phyloP scores from a whole-genome alignment of 116 monocot species.

The Papilionanthe hybrid region DNA sequence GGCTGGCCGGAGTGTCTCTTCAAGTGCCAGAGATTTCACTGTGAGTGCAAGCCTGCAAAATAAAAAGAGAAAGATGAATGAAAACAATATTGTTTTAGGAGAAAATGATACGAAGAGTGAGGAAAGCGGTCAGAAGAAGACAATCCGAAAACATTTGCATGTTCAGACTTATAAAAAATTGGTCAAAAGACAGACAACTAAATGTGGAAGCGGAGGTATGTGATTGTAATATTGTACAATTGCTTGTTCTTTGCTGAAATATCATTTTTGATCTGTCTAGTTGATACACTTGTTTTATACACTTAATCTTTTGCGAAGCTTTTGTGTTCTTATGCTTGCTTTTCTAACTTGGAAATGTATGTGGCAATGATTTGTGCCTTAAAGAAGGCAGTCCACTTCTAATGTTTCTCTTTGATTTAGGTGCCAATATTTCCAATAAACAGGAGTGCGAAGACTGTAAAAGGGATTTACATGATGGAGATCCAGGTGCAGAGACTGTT shows the following conservation, averaged over 20 bases:
- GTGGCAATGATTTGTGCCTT: not conserved
- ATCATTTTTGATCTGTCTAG: too few species aligned
- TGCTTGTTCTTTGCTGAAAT: not conserved
- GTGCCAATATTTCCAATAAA: not conserved
- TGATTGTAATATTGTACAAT: not conserved
- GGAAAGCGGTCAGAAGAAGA: not conserved
- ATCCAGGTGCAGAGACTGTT: not conserved
- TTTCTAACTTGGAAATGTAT: conserved; percentile 1
- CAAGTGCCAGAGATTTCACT: not conserved
- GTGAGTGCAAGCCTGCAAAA: not conserved
- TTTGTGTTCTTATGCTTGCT: not conserved
- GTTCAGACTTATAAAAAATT: conserved; percentile 1
- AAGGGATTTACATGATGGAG: not conserved
- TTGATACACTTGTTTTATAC: not conserved
- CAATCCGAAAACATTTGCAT: not conserved
- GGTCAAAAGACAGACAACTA: not conserved
- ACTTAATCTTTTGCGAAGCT: not conserved
- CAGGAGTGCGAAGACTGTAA: not conserved
- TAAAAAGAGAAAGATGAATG: conserved; percentile 1
- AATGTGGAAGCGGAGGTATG: conserved; percentile 2
- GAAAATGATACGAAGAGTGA: not conserved
- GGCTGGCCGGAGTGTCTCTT: not conserved
- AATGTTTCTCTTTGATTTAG: not conserved
- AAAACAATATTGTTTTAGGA: not conserved
- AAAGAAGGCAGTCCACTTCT: not conserved